Percentiles rank a stretch among this genome's conserved stretches.
These are phyloP conservation scores for Punctularia strigosozonata DNA, from an alignment of 768 basidiomycete species.

Conservation along the genomic window DNA sequence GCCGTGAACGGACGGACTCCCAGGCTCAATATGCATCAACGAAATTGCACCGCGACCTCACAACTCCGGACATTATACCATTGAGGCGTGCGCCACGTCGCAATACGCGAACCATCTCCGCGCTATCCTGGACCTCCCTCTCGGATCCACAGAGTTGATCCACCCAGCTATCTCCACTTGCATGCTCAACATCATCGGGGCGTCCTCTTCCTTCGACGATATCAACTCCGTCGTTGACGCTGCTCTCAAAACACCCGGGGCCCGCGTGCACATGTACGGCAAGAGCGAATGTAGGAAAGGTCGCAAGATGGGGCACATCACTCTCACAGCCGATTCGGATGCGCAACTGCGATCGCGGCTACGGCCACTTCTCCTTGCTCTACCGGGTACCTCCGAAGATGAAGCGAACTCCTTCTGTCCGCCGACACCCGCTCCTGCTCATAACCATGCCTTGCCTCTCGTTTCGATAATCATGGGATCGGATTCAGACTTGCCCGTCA, in stretches of 20 bases:
- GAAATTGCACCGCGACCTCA: conserved; percentile 98
- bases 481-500: conserved; percentile 91
- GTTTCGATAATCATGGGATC: conserved; percentile 98
- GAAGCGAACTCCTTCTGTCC: conserved; percentile 32
- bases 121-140: conserved; percentile 80
- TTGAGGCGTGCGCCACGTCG: conserved; percentile 93
- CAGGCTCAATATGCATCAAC: conserved; percentile 77
- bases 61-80: conserved; percentile 98
- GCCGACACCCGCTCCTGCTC: conserved; percentile 26
- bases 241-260: conserved; percentile 64
- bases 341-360: conserved; percentile 58
- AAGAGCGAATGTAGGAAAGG: conserved; percentile 83
- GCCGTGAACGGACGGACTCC: neutral
- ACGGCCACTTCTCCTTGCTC: conserved; percentile 57
- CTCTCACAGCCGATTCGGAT: conserved; percentile 74
- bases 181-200: conserved; percentile 95
- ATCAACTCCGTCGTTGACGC: conserved; percentile 41
- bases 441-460: conserved; percentile 59
- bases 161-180: conserved; percentile 76
- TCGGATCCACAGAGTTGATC: conserved; percentile 81
- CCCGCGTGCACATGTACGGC: conserved; percentile 86
- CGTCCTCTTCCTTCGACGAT: conserved; percentile 51
- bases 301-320: conserved; percentile 97
- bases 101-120: conserved; percentile 98
- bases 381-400: conserved; percentile 32